phyloP scores from a whole-genome alignment of 2,329 filamentous ascomycete genomes.

The Fusarium sp. region DNA sequence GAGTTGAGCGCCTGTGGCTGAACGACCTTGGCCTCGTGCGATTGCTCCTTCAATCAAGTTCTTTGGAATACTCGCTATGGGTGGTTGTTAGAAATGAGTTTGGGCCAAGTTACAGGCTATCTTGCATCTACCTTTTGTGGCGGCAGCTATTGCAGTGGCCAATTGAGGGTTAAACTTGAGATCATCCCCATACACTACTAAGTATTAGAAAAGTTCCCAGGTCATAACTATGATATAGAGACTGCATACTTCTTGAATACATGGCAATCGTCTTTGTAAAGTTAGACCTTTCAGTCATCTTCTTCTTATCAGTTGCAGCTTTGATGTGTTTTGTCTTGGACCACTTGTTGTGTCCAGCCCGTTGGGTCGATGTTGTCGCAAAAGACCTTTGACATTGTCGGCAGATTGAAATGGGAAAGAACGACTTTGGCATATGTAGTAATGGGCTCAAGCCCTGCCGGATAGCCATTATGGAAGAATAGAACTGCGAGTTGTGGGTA shows the following conservation, averaged over 20 bases:
- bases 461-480: slow-evolving; percentile 36
- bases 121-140: slow-evolving; percentile 76
- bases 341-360: slow-evolving; percentile 91
- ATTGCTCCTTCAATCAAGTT: slow-evolving; percentile 86
- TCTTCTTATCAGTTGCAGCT: slow-evolving; percentile 84
- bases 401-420: slow-evolving; percentile 54
- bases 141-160: slow-evolving; percentile 76
- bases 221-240: background rate
- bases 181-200: slow-evolving; percentile 79
- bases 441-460: slow-evolving; percentile 31
- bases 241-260: slow-evolving; percentile 75
- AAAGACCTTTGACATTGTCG: slow-evolving; percentile 65
- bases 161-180: slow-evolving; percentile 81
- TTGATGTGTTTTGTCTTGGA: slow-evolving; percentile 97
- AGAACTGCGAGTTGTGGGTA: background rate
- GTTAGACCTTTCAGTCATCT: slow-evolving; percentile 76
- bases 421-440: slow-evolving; percentile 17
- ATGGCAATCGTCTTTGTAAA: slow-evolving; percentile 80
- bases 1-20: slow-evolving; percentile 79
- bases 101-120: background rate
- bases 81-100: background rate
- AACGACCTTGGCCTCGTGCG: slow-evolving; percentile 88
- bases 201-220: slow-evolving; percentile 28
- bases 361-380: slow-evolving; percentile 57
- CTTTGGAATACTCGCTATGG: slow-evolving; percentile 81